Percentiles rank a stretch among this genome's conserved stretches.
phyloP scores from a whole-genome alignment of 768 basidiomycete genomes.

The Termitomyces sp. region DNA sequence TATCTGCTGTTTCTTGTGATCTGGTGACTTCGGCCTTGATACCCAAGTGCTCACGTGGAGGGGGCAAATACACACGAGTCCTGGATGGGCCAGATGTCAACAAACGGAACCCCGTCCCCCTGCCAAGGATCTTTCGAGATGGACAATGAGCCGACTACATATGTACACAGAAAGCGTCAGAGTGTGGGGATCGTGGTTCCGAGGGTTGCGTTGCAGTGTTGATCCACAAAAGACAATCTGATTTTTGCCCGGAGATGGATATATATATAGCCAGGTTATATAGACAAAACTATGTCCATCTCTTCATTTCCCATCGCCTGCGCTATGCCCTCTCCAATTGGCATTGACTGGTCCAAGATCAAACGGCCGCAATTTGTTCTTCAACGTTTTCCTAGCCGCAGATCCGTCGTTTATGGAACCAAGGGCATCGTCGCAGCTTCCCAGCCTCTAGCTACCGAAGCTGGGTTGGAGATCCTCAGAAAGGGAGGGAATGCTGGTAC shows the following conservation, averaged over 20 bases:
- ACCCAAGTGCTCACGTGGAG: not conserved
- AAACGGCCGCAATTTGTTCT: slow-evolving; percentile 61
- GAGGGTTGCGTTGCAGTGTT: not conserved
- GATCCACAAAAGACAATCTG: not conserved
- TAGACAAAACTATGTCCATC: not conserved
- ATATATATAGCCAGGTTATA: not conserved
- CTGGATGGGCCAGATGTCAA: not conserved
- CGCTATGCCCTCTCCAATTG: slow-evolving; percentile 29
- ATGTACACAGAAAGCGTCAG: not conserved
- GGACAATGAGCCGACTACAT: not conserved
- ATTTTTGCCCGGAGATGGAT: not conserved
- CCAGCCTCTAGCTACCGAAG: slow-evolving; percentile 88
- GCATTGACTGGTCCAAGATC: slow-evolving; percentile 53
- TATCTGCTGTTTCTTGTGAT: not conserved
- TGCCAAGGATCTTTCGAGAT: not conserved
- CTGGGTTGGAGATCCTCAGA: slow-evolving; percentile 85
- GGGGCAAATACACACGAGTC: not conserved
- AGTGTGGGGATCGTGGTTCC: not conserved
- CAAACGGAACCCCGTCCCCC: not conserved
- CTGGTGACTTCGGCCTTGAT: not conserved
- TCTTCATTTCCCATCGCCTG: not conserved
- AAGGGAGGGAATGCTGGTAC: slow-evolving; percentile 95
- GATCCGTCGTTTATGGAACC: slow-evolving; percentile 82
- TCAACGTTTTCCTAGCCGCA: slow-evolving; percentile 72
- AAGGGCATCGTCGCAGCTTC: slow-evolving; percentile 87